Conservation (phyloP, 768 basidiomycete genomes). For the Coprinopsis sp. region DNA sequence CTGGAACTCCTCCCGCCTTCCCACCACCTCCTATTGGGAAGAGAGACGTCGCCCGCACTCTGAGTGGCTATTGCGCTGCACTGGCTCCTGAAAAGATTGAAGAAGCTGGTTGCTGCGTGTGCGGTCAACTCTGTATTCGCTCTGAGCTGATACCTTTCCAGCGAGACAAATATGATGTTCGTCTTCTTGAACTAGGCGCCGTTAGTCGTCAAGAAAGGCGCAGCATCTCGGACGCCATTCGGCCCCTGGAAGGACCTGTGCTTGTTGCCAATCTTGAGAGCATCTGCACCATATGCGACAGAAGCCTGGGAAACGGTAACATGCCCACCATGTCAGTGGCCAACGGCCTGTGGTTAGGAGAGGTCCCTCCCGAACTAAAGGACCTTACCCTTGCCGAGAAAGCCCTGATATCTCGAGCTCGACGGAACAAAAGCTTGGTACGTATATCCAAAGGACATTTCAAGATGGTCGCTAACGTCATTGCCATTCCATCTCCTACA, state of each 20-base stretch:
- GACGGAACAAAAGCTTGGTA: conserved; percentile 26
- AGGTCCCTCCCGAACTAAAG: conserved; percentile 24
- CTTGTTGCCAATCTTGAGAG: neutral
- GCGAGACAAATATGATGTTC: neutral
- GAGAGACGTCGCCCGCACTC: neutral
- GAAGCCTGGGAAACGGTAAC: neutral
- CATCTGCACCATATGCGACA: too few relatives aligned
- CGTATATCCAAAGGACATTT: conserved; percentile 20
- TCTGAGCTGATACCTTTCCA: neutral
- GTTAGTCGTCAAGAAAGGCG: neutral
- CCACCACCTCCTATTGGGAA: neutral
- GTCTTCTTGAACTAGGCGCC: neutral
- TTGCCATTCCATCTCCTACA: conserved; percentile 24
- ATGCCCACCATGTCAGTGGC: conserved; percentile 17
- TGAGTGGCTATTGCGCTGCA: neutral
- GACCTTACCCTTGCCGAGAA: conserved; percentile 24
- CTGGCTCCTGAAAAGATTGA: conserved; percentile 1
- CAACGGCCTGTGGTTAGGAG: conserved; percentile 32
- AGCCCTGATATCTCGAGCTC: conserved; percentile 19
- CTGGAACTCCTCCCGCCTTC: neutral
- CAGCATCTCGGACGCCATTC: neutral
- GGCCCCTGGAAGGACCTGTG: neutral
- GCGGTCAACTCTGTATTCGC: neutral
- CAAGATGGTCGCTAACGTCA: conserved; percentile 26
- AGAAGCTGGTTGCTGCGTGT: conserved; percentile 1